These are phyloP conservation scores for Tricholoma bakamatsutake DNA, from an alignment of 768 basidiomycete genomes.

Conservation along the genomic window DNA sequence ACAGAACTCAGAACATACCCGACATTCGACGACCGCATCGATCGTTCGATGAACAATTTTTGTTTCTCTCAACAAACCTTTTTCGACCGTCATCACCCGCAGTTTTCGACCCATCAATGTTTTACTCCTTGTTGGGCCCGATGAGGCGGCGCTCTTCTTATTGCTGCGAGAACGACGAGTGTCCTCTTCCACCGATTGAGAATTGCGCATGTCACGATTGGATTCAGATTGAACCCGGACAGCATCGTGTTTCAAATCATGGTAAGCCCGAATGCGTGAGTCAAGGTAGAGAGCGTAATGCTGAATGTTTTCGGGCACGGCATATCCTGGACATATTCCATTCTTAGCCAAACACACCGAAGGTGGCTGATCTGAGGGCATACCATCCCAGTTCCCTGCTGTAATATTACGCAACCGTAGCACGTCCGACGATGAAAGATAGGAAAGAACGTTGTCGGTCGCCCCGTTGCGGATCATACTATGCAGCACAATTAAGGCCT, in stretches of 20 bases:
- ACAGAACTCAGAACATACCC: constrained; percentile 46
- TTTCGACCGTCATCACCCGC: constrained; percentile 90
- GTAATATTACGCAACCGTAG: constrained; percentile 77
- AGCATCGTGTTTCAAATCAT: constrained; percentile 90
- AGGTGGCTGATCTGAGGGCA: constrained; percentile 8
- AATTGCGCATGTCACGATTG: constrained; percentile 79
- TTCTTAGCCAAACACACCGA: neutral
- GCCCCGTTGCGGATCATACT: constrained; percentile 96
- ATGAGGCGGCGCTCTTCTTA: constrained; percentile 21
- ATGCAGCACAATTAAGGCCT: constrained; percentile 91
- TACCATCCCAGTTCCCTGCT: constrained; percentile 87
- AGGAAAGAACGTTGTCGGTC: constrained; percentile 85
- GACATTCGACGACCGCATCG: constrained; percentile 80
- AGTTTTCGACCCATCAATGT: constrained; percentile 81
- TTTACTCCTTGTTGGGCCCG: constrained; percentile 55
- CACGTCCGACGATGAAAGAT: constrained; percentile 79
- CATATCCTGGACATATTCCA: constrained; percentile 53
- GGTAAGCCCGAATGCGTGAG: constrained; percentile 79
- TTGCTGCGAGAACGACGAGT: constrained; percentile 28
- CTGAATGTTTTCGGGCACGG: constrained; percentile 79
- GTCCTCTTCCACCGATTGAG: constrained; percentile 57
- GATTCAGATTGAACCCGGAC: constrained; percentile 90
- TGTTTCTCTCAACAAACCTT: constrained; percentile 89
- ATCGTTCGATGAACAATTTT: constrained; percentile 88
- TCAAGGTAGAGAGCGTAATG: constrained; percentile 89